phyloP scores from a whole-genome alignment of 345 rosid genomes.

The Arabidopsis suecica region DNA sequence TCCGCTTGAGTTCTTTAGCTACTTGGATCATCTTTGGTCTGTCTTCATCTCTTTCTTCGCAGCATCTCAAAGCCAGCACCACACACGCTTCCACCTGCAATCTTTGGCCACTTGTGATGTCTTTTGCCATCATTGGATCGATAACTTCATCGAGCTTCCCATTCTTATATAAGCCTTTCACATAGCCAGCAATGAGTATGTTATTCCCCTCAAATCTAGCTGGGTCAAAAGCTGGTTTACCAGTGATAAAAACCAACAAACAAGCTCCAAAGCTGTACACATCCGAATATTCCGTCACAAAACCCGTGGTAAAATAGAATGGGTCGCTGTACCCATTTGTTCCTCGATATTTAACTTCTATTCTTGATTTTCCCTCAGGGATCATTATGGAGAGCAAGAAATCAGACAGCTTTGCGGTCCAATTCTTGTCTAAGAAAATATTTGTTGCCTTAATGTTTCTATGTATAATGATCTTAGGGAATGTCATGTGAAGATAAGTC shows the following conservation, averaged over 20 bases:
- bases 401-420: not conserved
- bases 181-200: not conserved
- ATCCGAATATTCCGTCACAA: not conserved
- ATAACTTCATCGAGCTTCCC: not conserved
- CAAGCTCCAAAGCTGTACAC: not conserved
- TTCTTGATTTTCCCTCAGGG: not conserved
- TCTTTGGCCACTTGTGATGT: conserved; percentile 12
- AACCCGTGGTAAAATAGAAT: not conserved
- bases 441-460: not conserved
- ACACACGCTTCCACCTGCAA: conserved; percentile 23
- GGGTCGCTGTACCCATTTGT: too few species aligned
- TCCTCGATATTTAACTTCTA: not conserved
- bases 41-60: conserved; percentile 17
- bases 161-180: not conserved
- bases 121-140: conserved; percentile 4
- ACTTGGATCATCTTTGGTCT: conserved; percentile 17
- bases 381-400: not conserved
- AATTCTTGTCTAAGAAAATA: not conserved
- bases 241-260: not conserved
- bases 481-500: too few species aligned
- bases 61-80: conserved; percentile 29
- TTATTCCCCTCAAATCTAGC: not conserved
- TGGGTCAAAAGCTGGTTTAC: not conserved
- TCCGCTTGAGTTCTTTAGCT: conserved; percentile 32
- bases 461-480: not conserved